phyloP scores from a whole-genome alignment of 768 basidiomycete species.

The Mycena filopes region DNA sequence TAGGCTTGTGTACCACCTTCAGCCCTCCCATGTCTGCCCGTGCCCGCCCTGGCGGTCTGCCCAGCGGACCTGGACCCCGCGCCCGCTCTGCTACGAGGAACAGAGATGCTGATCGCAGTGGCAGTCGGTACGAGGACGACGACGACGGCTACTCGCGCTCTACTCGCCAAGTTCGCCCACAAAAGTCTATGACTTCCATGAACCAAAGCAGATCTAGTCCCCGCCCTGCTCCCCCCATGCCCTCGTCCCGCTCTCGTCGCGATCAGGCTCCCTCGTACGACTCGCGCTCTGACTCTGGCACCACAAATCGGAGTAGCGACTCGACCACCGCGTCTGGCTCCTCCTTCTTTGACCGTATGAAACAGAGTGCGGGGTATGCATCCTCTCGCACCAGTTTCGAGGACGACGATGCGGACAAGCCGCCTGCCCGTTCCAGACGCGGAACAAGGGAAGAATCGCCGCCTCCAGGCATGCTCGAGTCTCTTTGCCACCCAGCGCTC shows the following conservation, averaged over 20 bases:
- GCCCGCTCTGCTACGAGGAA: conserved; percentile 44
- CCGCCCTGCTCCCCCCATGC: conserved; percentile 24
- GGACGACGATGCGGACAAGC: conserved; percentile 43
- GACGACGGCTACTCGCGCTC: conserved; percentile 24
- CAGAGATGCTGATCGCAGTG: conserved; percentile 17
- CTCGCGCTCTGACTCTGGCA: conserved; percentile 27
- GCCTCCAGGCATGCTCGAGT: conserved; percentile 18
- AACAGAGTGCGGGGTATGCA: conserved; percentile 41
- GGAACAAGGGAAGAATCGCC: conserved; percentile 17
- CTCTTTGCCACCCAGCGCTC: not conserved
- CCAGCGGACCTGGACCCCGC: conserved; percentile 50
- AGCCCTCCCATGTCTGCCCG: conserved; percentile 27
- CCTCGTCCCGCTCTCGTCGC: conserved; percentile 30
- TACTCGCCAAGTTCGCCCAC: conserved; percentile 36
- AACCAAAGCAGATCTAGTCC: conserved; percentile 15
- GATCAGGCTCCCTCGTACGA: conserved; percentile 21
- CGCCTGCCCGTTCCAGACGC: conserved; percentile 16
- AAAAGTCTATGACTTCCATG: conserved; percentile 36
- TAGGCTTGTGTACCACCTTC: conserved; percentile 31
- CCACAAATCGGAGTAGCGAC: conserved; percentile 27
- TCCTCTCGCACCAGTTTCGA: conserved; percentile 59
- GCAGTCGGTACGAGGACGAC: conserved; percentile 23
- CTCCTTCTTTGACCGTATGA: conserved; percentile 51
- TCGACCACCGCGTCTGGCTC: conserved; percentile 37
- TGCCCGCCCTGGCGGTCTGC: conserved; percentile 47